Conservation (phyloP, 306 rosid genomes). For the Rubus parviflorus region DNA sequence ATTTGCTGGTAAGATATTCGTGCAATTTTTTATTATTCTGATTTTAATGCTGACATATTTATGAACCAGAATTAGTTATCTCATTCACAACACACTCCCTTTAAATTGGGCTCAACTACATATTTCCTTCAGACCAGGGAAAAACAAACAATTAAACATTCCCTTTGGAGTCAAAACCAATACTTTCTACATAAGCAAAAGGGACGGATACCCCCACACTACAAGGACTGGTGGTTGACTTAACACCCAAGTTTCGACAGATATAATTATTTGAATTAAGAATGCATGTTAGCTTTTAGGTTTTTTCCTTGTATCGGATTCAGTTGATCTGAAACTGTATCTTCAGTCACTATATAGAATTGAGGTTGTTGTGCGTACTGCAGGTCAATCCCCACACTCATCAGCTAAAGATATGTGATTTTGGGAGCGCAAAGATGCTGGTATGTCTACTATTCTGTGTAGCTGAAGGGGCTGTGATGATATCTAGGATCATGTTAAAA, state of each 20-base stretch:
- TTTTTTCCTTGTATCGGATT: background rate
- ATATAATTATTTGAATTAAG: background rate
- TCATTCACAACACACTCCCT: background rate
- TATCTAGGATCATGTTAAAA: background rate
- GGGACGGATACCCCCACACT: background rate
- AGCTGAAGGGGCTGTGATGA: slow-evolving; percentile 8
- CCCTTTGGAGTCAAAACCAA: background rate
- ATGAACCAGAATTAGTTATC: background rate
- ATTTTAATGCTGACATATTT: background rate
- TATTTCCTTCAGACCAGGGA: background rate
- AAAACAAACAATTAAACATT: background rate
- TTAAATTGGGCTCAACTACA: background rate
- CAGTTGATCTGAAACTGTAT: background rate
- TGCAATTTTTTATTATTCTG: slow-evolving; percentile 4
- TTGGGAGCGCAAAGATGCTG: slow-evolving; percentile 96
- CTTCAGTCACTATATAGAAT: background rate
- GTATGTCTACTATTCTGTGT: slow-evolving; percentile 37
- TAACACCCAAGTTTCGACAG: background rate
- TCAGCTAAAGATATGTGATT: slow-evolving; percentile 91
- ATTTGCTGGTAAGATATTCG: slow-evolving; percentile 60
- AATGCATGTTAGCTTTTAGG: background rate
- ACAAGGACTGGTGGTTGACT: background rate
- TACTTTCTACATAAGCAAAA: background rate
- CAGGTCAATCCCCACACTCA: slow-evolving; percentile 83
- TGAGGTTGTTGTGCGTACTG: slow-evolving; percentile 21